These are phyloP conservation scores for Pythium plurisporium DNA, from an alignment of 352 stramenopile genomes.

Conservation along the genomic window DNA sequence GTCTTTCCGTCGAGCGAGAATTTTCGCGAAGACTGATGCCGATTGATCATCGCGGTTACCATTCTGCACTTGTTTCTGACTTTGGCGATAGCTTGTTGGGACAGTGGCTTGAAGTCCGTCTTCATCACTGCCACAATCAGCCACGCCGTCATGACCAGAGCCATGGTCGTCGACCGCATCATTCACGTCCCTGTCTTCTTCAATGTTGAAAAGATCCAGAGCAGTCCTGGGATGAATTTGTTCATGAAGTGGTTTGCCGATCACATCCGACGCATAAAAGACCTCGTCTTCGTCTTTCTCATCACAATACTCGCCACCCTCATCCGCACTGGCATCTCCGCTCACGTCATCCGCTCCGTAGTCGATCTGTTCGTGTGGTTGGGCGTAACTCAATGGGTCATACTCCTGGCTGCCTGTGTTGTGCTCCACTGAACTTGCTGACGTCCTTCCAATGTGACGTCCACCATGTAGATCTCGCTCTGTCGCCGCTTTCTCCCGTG, in stretches of 20 bases:
- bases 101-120: neutral
- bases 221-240: constrained; percentile 13
- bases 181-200: neutral
- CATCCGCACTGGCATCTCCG: neutral
- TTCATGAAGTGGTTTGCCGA: constrained; percentile 9
- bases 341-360: neutral
- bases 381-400: neutral
- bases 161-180: neutral
- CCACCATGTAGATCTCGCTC: too few species aligned
- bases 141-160: neutral
- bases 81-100: constrained; percentile 7
- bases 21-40: constrained; percentile 1
- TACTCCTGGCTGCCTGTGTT: too few species aligned
- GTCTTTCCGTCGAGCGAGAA: neutral
- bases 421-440: too few species aligned
- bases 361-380: neutral
- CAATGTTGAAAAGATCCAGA: constrained; percentile 14
- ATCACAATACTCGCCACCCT: neutral
- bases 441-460: too few species aligned
- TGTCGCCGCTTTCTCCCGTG: too few species aligned
- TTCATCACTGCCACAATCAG: neutral
- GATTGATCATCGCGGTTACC: too few species aligned
- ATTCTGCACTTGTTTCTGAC: too few species aligned
- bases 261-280: constrained; percentile 24
- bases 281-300: constrained; percentile 15